These are phyloP conservation scores for Sporobolomyces roseus DNA, from an alignment of 768 basidiomycete species.

Conservation along the genomic window DNA sequence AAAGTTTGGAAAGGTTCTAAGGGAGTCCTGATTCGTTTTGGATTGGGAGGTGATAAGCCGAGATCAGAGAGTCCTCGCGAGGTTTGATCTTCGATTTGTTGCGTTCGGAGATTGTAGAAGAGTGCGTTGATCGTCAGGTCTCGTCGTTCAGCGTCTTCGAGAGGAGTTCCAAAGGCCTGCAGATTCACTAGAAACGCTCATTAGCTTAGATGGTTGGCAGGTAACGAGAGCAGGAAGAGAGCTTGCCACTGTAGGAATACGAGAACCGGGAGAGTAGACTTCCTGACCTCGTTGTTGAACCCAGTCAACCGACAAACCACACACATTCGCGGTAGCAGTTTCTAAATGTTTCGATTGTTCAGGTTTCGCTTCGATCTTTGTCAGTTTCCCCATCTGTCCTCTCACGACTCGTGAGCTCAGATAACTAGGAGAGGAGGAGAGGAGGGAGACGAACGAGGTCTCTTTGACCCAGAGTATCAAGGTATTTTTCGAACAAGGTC, in stretches of 20 bases:
- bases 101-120: slow-evolving; percentile 90
- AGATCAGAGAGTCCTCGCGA: slow-evolving; percentile 82
- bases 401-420: neutral
- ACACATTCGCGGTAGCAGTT: slow-evolving; percentile 77
- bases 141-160: slow-evolving; percentile 82
- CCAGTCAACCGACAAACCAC: slow-evolving; percentile 81
- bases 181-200: neutral
- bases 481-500: slow-evolving; percentile 65
- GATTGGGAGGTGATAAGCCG: slow-evolving; percentile 54
- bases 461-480: slow-evolving; percentile 56
- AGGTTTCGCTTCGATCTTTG: slow-evolving; percentile 86
- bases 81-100: slow-evolving; percentile 79
- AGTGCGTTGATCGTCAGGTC: slow-evolving; percentile 94
- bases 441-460: slow-evolving; percentile 44
- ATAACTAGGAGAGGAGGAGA: neutral
- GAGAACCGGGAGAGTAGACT: slow-evolving; percentile 77
- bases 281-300: slow-evolving; percentile 84
- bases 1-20: slow-evolving; percentile 82
- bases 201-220: too few species aligned
- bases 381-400: slow-evolving; percentile 55
- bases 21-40: slow-evolving; percentile 68
- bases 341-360: slow-evolving; percentile 98
- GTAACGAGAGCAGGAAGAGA: neutral
- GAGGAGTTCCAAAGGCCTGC: slow-evolving; percentile 87
- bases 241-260: slow-evolving; percentile 86